Evolutionary conservation across 2,329 filamentous ascomycete species (phyloP), one percentile per base, ranked within the genome.

Genomic region (Talaromyces marneffei): DNA sequence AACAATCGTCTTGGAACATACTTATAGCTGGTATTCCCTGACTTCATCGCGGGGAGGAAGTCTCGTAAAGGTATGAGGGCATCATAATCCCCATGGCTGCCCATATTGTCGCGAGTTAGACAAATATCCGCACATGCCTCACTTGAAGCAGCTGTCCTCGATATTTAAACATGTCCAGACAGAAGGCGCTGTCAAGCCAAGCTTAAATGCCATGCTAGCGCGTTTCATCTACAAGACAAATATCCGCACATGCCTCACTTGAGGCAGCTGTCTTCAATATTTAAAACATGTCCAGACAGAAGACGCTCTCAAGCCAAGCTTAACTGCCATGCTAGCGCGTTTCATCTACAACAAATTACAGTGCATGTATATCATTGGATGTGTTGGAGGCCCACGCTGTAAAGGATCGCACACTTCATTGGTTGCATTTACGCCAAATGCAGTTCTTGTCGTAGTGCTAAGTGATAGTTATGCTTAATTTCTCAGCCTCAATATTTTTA

Each of bases 331-430:
- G n/a, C 10, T 52, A 52, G 48, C 48, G 10, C 44, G 44, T 48
- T 52, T 52, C n/a, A 52, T 52, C 10, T 23, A 14, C n/a, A 52
- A 35, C 48, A 52, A 52, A 52, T 52, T 52, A 52, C 18, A 52
- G 8, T 20, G 27, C 14, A 18, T 20, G n/a, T 31, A 14, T 50
- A 18, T 50, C 8, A 7, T 50, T 31, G 27, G n/a, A 31, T 50
- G 16, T 50, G 44, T 48, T 48, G 44, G 44, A 4, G 42, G 14
- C 18, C 20, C 18, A 25, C 6, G 40, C 40, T 44, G 20, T 44
- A 0, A 44, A 44, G 20, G 40, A 25, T 44, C 40, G 40, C 40
- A 18, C 20, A 44, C 10, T 2, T 48, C 25, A 48, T 48, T 48
- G 44, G 44, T 16, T n/a, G 44, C 10, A 10, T n/a, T n/a, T 48